Evolutionary conservation across 2,329 filamentous ascomycete species (phyloP), one percentile per base, ranked within the genome.

Genomic region (Dothideomycetes sp.): DNA sequence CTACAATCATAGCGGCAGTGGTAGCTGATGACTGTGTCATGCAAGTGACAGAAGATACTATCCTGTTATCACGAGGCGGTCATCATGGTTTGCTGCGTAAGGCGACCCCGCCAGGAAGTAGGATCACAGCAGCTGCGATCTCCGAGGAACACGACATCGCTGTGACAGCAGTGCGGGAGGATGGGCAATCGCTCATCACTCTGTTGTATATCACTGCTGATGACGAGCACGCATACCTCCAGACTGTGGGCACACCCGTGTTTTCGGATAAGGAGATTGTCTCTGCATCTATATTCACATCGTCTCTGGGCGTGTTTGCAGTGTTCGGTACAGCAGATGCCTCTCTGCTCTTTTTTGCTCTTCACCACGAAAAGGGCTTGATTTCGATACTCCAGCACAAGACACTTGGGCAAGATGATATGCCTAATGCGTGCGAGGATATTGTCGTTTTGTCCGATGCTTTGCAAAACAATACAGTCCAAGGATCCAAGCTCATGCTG

Each of bases 251-350:
- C 14, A 32, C 15, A 5, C 38, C 42, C 54, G 31, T 8, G 42
- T 24, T 14, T 50, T 56, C 36, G 38, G 45, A 12, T 17, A 33
- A 2, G 18, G 58, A 62, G 30, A 49, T 56, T 14, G 57, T 58
- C 5, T 60, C 57, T 36, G 38, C 61, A 30, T 52, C 59, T 34
- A 45, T 60, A 12, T 36, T 61, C 8, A 39, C 47, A 1, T 42
- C 55, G 8, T 16, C 42, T 11, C 48, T 48, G 2, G 36, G 27
- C 5, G 34, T 46, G 10, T 42, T 54, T 27, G 42, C 58, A 4
- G 50, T 60, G 36, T 49, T 56, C 3, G 55, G 55, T 30, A 57
- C 52, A 2, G 48, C 52, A 10, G 49, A 52, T n/a, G 49, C 49
- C 5, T 46, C 41, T 2, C 38, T 59, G 4, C 31, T 42, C 3